Evolutionary conservation across 345 rosid genomes (phyloP), one percentile per base, ranked within the genome.

Genomic region (Cardamine chenopodiifolia): DNA sequence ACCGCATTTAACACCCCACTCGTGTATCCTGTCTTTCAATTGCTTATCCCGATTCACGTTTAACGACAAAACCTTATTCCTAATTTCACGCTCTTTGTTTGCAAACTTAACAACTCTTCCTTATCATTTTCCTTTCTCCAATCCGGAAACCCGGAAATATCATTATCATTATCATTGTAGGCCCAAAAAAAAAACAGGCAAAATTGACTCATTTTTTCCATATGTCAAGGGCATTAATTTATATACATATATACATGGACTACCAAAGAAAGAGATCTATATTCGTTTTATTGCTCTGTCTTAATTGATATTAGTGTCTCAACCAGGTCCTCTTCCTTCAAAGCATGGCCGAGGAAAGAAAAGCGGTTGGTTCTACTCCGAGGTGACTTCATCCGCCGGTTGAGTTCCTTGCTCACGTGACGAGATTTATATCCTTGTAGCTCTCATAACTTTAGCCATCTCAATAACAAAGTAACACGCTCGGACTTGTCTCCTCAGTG

Each of bases 11-110:
- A 63, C 67, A 70, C 80, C 76, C 75, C 80, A 77, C 80, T 77
- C 72, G 80, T 76, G 80, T 77, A 76, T 64, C 80, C 28, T 64
- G 75, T 76, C 75, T 62, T 76, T 76, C 59, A 76, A 54, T 69
- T 31, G 42, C 25, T 62, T 69, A 70, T 76, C 70, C 61, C 59
- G 40, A 76, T 62, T 69, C 65, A 61, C 5, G 7, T 76, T 76
- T 48, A 42, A 68, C 70, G 74, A 76, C 80, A 77, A 70, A 56
- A 61, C 35, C 70, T 35, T 35, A 31, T 64, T 56, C 80, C 76
- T 77, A 34, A 63, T 56, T 77, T 64, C 35, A 77, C 80, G 80
- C 71, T 63, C 57, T 62, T 40, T 76, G 74, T 68, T 61, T 40
- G 49, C 63, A 18, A 34, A 17, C 53, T 57, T 58, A 57, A 15